Base-by-base conservation (phyloP, 345 rosid genomes). In the Anastatica hierochuntica region DNA sequence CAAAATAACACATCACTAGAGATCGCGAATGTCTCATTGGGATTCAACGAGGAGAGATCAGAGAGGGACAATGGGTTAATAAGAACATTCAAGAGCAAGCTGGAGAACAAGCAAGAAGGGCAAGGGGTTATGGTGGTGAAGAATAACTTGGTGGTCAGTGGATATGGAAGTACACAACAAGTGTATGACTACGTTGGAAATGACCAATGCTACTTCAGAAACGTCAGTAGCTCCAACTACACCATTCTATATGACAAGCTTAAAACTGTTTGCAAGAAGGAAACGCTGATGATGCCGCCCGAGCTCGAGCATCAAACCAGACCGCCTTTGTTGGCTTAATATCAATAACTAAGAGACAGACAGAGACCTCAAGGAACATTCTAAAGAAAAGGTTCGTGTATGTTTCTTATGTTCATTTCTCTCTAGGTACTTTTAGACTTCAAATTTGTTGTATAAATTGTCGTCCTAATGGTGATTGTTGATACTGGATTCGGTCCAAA, bases 181-280 rank as follows among this genome's bases (percentile, higher is more conserved):
- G 80, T 66, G 1, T 90, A 81, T 68, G 41, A 60, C 24, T 83
- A 77, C 24, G 48, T 56, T 19, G 80, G 84, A 36, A 54, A 56
- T 36, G 58, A 72, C 15, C 56, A 62, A 18, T 90, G 97, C 73
- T 90, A 78, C 68, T 78, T 75, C 18, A 73, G 94, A 75, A 86
- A 85, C 62, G 64, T 86, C 18, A 83, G 90, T 70, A 83, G 83
- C 72, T 81, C 69, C 16, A 84, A 80, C 66, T 73, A 79, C 70
- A 76, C 66, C 9, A 69, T 90, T 67, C 56, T 77, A 3, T 69
- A 77, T 52, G 90, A 90, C 39, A 31, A 71, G 56, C 49, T 70
- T 27, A 51, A 30, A 44, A 48, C 58, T 58, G 35, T 47, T 3
- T 82, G 85, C 57, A 29, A 66, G 49, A 52, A 36, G 49, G 68